These are phyloP conservation scores for Cryptococcus hybrid DNA, from an alignment of 1,284 basidiomycete genomes.

Conservation along the genomic window DNA sequence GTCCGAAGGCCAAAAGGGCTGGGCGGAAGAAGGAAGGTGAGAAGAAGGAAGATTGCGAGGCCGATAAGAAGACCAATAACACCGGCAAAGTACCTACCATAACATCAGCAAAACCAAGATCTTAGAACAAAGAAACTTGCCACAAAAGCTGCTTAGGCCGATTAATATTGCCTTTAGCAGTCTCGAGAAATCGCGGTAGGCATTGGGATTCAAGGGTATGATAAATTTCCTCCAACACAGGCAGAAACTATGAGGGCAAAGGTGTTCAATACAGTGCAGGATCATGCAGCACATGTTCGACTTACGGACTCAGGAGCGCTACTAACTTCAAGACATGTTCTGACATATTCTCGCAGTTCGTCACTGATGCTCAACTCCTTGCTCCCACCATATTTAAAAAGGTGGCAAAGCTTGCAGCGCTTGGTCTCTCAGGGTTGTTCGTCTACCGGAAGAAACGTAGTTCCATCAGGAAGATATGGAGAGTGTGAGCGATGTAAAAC, in stretches of 20 bases:
- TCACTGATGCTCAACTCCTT: constrained; percentile 35
- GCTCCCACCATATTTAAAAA: constrained; percentile 30
- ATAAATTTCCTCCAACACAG: constrained; percentile 39
- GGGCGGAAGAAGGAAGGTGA: constrained; percentile 25
- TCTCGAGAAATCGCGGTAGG: constrained; percentile 33
- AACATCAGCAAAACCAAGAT: background rate
- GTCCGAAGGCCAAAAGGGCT: constrained; percentile 26
- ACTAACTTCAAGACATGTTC: constrained; percentile 21
- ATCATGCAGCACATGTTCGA: background rate
- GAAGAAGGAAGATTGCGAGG: constrained; percentile 27
- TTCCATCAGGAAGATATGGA: constrained; percentile 20
- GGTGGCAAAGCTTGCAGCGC: constrained; percentile 30
- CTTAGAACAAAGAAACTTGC: constrained; percentile 12
- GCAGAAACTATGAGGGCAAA: constrained; percentile 24
- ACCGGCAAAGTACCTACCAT: constrained; percentile 33
- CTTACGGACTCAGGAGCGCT: constrained; percentile 37
- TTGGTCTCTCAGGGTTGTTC: constrained; percentile 37
- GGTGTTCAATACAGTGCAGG: too few species aligned
- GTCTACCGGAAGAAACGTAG: constrained; percentile 10
- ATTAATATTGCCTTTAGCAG: constrained; percentile 34
- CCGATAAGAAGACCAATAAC: constrained; percentile 27
- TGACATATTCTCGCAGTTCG: constrained; percentile 29
- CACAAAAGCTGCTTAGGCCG: constrained; percentile 37
- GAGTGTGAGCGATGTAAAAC: background rate
- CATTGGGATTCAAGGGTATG: constrained; percentile 31